A percentile compares a stretch with the other conserved stretches of the same genome.
Evolutionary conservation across 768 basidiomycete species (phyloP).

Genomic region (Jaapia argillacea): DNA sequence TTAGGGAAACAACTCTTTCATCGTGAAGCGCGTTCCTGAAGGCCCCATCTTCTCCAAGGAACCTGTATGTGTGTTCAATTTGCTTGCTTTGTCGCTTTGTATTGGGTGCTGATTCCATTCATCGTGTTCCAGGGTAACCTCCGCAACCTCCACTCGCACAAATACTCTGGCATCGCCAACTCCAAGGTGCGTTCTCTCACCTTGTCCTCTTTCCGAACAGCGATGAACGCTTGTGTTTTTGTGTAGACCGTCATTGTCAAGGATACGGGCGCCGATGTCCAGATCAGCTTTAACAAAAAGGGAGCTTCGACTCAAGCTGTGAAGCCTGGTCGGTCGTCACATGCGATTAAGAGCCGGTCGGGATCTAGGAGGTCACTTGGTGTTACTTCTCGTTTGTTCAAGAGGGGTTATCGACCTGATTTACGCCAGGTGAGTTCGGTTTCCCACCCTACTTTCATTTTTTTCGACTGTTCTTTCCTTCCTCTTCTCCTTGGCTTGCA

Average conservation of each 20-base stretch:
- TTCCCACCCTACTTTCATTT: too few species aligned
- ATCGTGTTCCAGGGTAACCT: constrained; percentile 60
- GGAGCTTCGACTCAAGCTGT: constrained; percentile 46
- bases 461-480: too few species aligned
- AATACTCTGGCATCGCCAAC: constrained; percentile 87
- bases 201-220: background rate
- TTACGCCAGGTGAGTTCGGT: constrained; percentile 70
- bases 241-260: constrained; percentile 56
- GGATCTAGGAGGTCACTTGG: constrained; percentile 65
- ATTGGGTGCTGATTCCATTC: constrained; percentile 8
- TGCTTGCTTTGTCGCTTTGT: too few species aligned
- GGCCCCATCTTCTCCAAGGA: constrained; percentile 81
- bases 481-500: too few species aligned
- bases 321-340: constrained; percentile 32
- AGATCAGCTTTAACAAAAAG: constrained; percentile 56
- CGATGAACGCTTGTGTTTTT: background rate
- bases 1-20: constrained; percentile 78
- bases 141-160: constrained; percentile 82
- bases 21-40: constrained; percentile 66
- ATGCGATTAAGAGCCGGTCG: constrained; percentile 55
- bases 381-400: constrained; percentile 46
- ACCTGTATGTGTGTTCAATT: constrained; percentile 54
- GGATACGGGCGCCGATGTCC: constrained; percentile 42
- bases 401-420: constrained; percentile 69
- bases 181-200: constrained; percentile 41